These are phyloP conservation scores for Hypoxylon intermedium DNA, from an alignment of 495 filamentous ascomycete genomes.

Conservation along the genomic window DNA sequence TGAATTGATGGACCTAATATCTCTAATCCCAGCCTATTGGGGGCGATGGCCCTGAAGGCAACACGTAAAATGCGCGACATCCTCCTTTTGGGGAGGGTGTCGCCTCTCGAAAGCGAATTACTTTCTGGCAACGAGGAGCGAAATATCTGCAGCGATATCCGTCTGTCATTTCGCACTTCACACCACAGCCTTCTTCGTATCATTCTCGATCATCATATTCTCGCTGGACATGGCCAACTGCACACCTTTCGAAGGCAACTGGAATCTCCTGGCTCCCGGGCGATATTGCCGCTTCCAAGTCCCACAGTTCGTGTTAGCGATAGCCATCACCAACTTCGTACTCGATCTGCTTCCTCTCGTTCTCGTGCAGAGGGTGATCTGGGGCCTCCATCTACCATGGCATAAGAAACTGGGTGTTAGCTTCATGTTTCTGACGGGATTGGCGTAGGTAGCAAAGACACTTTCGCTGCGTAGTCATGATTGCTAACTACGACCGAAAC, in stretches of 20 bases:
- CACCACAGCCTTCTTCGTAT: background rate
- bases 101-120: background rate
- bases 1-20: background rate
- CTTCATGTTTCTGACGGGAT: background rate
- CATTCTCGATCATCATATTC: slow-evolving; percentile 1
- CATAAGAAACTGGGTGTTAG: background rate
- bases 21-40: background rate
- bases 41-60: background rate
- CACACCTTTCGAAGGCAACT: background rate
- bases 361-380: background rate
- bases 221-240: background rate
- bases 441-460: background rate
- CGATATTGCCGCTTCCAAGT: background rate
- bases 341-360: background rate
- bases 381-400: background rate
- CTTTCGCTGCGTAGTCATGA: background rate
- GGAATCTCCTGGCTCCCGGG: background rate
- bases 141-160: background rate
- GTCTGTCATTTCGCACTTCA: background rate
- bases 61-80: background rate
- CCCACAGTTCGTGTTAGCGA: background rate
- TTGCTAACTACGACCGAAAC: background rate
- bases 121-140: background rate
- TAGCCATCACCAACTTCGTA: background rate
- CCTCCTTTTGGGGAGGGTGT: background rate